A percentile compares a stretch with the other conserved stretches of the same genome.
phyloP scores from a whole-genome alignment of 2,329 filamentous ascomycete genomes.

The Ophioceras dolichostomum region DNA sequence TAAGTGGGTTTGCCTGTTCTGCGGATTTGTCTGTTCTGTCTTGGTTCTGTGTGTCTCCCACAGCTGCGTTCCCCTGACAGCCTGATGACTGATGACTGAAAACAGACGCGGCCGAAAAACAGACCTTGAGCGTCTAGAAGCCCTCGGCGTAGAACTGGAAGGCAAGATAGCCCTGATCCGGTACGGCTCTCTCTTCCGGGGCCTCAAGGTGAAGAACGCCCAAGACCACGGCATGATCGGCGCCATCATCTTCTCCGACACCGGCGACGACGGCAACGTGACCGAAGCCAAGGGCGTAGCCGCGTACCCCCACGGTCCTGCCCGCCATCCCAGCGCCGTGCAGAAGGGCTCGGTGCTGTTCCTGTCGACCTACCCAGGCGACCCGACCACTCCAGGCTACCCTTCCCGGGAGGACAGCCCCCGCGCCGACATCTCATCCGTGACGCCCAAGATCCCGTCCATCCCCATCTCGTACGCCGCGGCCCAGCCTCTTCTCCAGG shows the following conservation, averaged over 20 bases:
- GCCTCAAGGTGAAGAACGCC: conserved; percentile 72
- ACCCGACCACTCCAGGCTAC: conserved; percentile 76
- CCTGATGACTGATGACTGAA: too few relatives aligned
- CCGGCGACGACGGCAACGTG: conserved; percentile 61
- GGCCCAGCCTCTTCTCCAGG: conserved; percentile 62
- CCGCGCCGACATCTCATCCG: conserved; percentile 46
- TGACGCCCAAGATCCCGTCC: conserved; percentile 66
- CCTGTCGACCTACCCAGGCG: conserved; percentile 44
- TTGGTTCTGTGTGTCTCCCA: too few relatives aligned
- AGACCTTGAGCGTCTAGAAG: conserved; percentile 60
- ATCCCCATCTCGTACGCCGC: conserved; percentile 71
- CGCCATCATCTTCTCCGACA: conserved; percentile 60
- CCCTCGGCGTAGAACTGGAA: conserved; percentile 54
- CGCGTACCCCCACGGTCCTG: conserved; percentile 62
- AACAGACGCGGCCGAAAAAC: conserved; percentile 60
- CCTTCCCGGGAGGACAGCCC: conserved; percentile 62
- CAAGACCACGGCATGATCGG: conserved; percentile 68
- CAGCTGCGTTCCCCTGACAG: too few relatives aligned
- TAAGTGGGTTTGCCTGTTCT: too few relatives aligned
- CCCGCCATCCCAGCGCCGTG: conserved; percentile 63
- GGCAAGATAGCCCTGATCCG: conserved; percentile 71
- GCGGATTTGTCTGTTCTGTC: too few relatives aligned
- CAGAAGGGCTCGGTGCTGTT: conserved; percentile 54
- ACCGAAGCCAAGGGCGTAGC: conserved; percentile 64
- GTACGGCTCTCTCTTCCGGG: conserved; percentile 68